Evolutionary conservation across 805 yeast genomes (phyloP).

Genomic region (Sungouiella blattae): DNA sequence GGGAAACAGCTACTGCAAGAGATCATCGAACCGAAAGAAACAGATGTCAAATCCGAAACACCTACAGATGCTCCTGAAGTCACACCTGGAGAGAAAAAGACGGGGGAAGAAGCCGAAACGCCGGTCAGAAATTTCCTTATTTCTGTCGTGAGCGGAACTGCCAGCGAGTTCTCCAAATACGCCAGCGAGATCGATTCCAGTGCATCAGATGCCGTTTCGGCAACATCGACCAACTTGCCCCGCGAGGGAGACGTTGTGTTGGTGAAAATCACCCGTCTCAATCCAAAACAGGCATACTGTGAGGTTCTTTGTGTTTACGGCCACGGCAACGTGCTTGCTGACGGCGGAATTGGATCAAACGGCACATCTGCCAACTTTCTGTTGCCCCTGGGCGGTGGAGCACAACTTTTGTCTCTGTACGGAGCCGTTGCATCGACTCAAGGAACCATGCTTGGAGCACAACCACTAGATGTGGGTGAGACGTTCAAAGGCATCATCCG

Average conservation of each 20-base stretch:
- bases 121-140: conserved; percentile 24
- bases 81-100: conserved; percentile 13
- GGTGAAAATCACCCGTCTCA: conserved; percentile 66
- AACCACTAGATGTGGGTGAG: conserved; percentile 74
- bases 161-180: conserved; percentile 23
- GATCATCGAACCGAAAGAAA: conserved; percentile 5
- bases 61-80: background rate
- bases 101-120: conserved; percentile 9
- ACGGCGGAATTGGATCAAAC: conserved; percentile 64
- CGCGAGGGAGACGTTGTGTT: conserved; percentile 81
- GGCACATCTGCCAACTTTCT: conserved; percentile 38
- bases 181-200: conserved; percentile 18
- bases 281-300: conserved; percentile 66
- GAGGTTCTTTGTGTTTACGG: conserved; percentile 71
- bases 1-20: conserved; percentile 50
- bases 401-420: conserved; percentile 38
- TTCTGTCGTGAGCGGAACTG: conserved; percentile 25
- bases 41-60: no score
- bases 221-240: conserved; percentile 56
- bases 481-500: conserved; percentile 84
- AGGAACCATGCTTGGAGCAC: conserved; percentile 32
- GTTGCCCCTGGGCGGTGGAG: conserved; percentile 51
- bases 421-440: conserved; percentile 39
- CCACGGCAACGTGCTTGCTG: conserved; percentile 52
- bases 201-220: conserved; percentile 14